A percentile compares a stretch with the other conserved stretches of the same genome.
These are phyloP conservation scores for Mercurialis annua DNA, from an alignment of 345 rosid genomes.

Conservation along the genomic window DNA sequence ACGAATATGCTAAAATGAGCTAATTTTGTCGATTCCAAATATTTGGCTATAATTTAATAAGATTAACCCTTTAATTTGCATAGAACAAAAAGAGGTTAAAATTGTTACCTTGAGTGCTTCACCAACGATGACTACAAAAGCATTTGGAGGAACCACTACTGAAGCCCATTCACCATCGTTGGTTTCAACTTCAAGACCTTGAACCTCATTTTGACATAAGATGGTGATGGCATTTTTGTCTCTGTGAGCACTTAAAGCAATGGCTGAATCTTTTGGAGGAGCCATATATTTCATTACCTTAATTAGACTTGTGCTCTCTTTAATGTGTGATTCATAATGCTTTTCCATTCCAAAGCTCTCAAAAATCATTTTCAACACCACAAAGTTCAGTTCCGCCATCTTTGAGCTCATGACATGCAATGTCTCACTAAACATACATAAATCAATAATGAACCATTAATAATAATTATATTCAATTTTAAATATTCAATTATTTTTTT, in stretches of 20 bases:
- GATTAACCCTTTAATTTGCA: no score
- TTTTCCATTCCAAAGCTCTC: slow-evolving; percentile 40
- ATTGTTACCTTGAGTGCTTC: slow-evolving; percentile 47
- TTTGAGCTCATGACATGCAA: slow-evolving; percentile 28
- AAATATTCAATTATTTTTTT: neutral
- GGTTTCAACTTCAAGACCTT: slow-evolving; percentile 42
- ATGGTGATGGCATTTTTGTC: slow-evolving; percentile 46
- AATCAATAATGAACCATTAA: no score
- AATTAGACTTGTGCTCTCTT: slow-evolving; percentile 23
- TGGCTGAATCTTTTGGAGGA: slow-evolving; percentile 18
- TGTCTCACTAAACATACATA: slow-evolving; percentile 32
- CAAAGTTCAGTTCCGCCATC: slow-evolving; percentile 36
- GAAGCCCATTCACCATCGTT: slow-evolving; percentile 35
- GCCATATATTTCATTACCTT: slow-evolving; percentile 40
- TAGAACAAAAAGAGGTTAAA: no score
- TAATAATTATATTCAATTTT: no score
- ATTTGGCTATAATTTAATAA: no score
- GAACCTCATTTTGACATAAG: slow-evolving; percentile 45
- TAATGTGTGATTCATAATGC: slow-evolving; percentile 17
- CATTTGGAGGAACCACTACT: slow-evolving; percentile 30
- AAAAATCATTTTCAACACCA: slow-evolving; percentile 39
- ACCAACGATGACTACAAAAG: slow-evolving; percentile 35
- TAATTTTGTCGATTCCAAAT: no score
- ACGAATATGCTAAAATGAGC: no score
- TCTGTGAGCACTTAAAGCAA: slow-evolving; percentile 41